A percentile compares a stretch with the other conserved stretches of the same genome.
Conservation (phyloP, 164 flowering plant genomes). For the Umbilicus rupestris region DNA sequence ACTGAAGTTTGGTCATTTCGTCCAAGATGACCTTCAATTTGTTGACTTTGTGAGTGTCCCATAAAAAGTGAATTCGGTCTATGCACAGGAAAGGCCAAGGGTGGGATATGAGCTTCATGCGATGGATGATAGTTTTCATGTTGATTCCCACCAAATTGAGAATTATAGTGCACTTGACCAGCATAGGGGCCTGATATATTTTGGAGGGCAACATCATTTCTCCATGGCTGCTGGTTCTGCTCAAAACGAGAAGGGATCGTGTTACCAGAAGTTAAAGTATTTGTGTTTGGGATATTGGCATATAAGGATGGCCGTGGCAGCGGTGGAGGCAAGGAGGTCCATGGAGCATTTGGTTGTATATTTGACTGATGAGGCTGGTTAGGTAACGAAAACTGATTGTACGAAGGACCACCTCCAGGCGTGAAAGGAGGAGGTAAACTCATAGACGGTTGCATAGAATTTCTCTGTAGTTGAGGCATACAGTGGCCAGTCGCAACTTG, state of each 20-base stretch:
- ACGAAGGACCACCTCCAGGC: slow-evolving; percentile 18
- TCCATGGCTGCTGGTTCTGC: slow-evolving; percentile 25
- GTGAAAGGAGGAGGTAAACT: slow-evolving; percentile 18
- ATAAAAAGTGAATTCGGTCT: slow-evolving; percentile 14
- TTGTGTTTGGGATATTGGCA: slow-evolving; percentile 14
- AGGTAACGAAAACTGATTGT: slow-evolving; percentile 25
- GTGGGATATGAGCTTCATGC: slow-evolving; percentile 21
- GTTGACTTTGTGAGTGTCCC: slow-evolving; percentile 18
- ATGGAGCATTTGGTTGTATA: slow-evolving; percentile 22
- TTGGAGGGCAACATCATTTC: slow-evolving; percentile 26
- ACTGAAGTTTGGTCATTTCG: slow-evolving; percentile 24
- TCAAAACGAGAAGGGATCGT: slow-evolving; percentile 29
- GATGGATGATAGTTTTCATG: slow-evolving; percentile 20
- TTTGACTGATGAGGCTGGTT: slow-evolving; percentile 24
- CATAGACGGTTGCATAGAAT: slow-evolving; percentile 17
- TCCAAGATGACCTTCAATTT: slow-evolving; percentile 17
- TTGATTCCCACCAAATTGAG: slow-evolving; percentile 26
- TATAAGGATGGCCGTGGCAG: slow-evolving; percentile 23
- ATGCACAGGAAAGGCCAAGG: slow-evolving; percentile 15
- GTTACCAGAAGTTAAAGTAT: slow-evolving; percentile 15
- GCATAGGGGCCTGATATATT: slow-evolving; percentile 17
- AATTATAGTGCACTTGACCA: slow-evolving; percentile 18
- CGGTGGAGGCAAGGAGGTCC: slow-evolving; percentile 32
- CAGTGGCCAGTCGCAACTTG: slow-evolving; percentile 21
- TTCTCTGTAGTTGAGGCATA: slow-evolving; percentile 17